Evolutionary conservation across 2,329 filamentous ascomycete genomes (phyloP), one percentile per base, ranked within the genome.

Genomic region (Thielaviopsis populi): DNA sequence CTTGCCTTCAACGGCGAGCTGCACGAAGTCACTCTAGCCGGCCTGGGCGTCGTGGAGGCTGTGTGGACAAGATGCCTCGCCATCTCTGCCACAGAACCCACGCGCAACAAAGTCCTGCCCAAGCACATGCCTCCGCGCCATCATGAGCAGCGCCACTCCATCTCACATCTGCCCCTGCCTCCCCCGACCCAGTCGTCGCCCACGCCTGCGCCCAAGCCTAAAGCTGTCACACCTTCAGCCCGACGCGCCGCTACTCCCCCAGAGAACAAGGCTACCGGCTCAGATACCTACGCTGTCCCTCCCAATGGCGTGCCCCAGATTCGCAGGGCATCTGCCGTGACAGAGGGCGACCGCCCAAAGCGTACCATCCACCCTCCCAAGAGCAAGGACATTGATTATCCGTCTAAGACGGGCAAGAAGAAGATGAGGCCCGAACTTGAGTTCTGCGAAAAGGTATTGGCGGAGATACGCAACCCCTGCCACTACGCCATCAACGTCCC

Each of bases 361-460:
- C 87, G 94, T 63, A 90, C 92, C 15, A 96, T 97, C 63, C 90
- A 96, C 70, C 88, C 91, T 8, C 91, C 94, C 0, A 91, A 92
- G 71, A 84, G 86, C 67, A 91, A 92, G 68, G 94, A 97, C 71
- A 80, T 96, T n/a, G 87, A 91, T 7, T 97, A 96, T 72, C 83
- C 86, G 19, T 81, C 82, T 19, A 85, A 87, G 67, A 74, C 74
- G 17, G 89, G 91, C 71, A 95, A 95, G 77, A 91, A 96, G 83
- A 94, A 91, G 80, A 85, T 88, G 67, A 86, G 91, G 68, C 85
- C 89, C 48, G 92, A 97, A 74, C 79, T 97, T 63, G 90, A 88
- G 68, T 99, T 97, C 74, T 92, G 89, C 71, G 87, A 95, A 68
- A 84, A 89, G 65, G 84, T 92, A 1, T 72, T 97, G 64, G 81